Percentiles rank a stretch among this genome's conserved stretches.
These are phyloP conservation scores for Cyberlindnera xylosilytica DNA, from an alignment of 805 yeast species.

Conservation along the genomic window DNA sequence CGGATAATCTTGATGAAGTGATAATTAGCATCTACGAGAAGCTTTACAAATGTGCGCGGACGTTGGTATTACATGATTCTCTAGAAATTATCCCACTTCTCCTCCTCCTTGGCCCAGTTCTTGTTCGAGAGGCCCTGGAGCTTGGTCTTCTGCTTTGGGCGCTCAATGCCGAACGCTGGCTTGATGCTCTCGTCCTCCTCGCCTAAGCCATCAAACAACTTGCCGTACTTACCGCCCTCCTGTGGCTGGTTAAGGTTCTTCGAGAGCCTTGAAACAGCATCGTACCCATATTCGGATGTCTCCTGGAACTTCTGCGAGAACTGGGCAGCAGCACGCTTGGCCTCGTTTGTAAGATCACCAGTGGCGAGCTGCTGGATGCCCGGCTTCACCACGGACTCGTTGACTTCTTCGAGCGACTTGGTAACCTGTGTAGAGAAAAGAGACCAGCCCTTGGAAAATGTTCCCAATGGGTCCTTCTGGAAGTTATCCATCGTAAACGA, in stretches of 20 bases:
- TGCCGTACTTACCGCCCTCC: slow-evolving; percentile 42
- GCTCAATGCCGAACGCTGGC: slow-evolving; percentile 65
- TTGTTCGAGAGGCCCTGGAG: slow-evolving; percentile 47
- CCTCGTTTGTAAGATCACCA: slow-evolving; percentile 76
- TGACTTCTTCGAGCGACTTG: slow-evolving; percentile 80
- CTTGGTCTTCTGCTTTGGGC: slow-evolving; percentile 57
- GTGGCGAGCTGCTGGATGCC: slow-evolving; percentile 76
- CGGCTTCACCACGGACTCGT: slow-evolving; percentile 89
- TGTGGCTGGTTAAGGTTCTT: slow-evolving; percentile 34
- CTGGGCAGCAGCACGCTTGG: slow-evolving; percentile 91
- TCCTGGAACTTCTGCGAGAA: slow-evolving; percentile 94
- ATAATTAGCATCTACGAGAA: no score
- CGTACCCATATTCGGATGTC: slow-evolving; percentile 73
- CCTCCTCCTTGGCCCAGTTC: slow-evolving; percentile 46
- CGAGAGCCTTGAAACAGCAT: slow-evolving; percentile 46
- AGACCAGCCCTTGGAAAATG: slow-evolving; percentile 92
- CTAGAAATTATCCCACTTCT: slow-evolving; percentile 68
- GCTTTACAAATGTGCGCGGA: no score
- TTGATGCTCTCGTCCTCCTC: slow-evolving; percentile 39
- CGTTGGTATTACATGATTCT: not conserved
- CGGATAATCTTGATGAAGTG: no score
- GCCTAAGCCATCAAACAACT: slow-evolving; percentile 55
- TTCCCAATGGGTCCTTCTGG: slow-evolving; percentile 86
- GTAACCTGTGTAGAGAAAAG: slow-evolving; percentile 82
- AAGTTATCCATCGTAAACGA: slow-evolving; percentile 64